A percentile compares a stretch with the other conserved stretches of the same genome.
Evolutionary conservation across 768 basidiomycete species (phyloP).

Genomic region (Tylopilus cervinicoccineus): DNA sequence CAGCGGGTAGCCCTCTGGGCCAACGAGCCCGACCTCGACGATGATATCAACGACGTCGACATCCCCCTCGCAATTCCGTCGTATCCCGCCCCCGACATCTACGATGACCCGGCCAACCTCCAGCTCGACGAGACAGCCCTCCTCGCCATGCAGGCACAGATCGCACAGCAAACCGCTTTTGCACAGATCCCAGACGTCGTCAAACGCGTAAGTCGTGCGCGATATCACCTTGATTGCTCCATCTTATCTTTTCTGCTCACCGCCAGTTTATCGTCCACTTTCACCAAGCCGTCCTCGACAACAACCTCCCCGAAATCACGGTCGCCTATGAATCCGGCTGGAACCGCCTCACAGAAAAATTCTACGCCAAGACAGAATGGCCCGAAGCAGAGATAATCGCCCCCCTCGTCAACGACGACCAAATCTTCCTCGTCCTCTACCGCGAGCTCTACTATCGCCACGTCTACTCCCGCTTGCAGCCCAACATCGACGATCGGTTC

Average conservation of each 20-base stretch:
- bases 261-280: conserved; percentile 90
- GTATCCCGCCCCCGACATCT: conserved; percentile 26
- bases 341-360: conserved; percentile 96
- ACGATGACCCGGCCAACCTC: conserved; percentile 37
- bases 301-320: conserved; percentile 88
- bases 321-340: conserved; percentile 95
- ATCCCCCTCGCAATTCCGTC: conserved; percentile 35
- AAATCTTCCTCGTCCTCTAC: conserved; percentile 94
- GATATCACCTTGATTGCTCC: neutral
- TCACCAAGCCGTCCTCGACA: conserved; percentile 87
- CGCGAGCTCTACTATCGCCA: conserved; percentile 94
- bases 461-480: conserved; percentile 92
- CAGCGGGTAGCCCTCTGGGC: conserved; percentile 72
- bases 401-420: conserved; percentile 91
- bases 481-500: conserved; percentile 96
- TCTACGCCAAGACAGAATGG: conserved; percentile 93
- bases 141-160: conserved; percentile 74
- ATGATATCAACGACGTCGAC: conserved; percentile 68
- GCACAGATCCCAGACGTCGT: conserved; percentile 84
- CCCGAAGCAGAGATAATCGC: conserved; percentile 96
- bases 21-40: conserved; percentile 77
- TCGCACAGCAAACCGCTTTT: conserved; percentile 80
- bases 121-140: conserved; percentile 70
- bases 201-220: conserved; percentile 59
- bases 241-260: conserved; percentile 8